Percentiles rank a stretch among this genome's conserved stretches.
These are phyloP conservation scores for Leccinum disarticulatum DNA, from an alignment of 768 basidiomycete species.

Conservation along the genomic window DNA sequence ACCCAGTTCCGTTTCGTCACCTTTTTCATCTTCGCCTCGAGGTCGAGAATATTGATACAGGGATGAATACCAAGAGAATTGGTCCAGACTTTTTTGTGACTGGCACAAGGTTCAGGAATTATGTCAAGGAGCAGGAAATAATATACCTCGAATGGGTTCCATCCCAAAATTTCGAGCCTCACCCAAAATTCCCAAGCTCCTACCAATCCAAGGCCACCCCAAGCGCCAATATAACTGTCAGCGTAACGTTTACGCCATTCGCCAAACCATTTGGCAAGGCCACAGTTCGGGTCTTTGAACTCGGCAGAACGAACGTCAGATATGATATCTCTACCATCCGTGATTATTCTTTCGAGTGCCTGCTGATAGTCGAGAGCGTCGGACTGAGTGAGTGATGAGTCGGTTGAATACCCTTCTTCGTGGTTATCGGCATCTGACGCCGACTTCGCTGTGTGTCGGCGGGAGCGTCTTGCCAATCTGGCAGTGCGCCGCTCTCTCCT, in stretches of 20 bases:
- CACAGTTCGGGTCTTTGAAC: conserved; percentile 76
- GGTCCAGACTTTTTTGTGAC: conserved; percentile 64
- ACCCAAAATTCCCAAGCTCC: conserved; percentile 95
- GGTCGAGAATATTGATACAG: conserved; percentile 69
- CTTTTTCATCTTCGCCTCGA: conserved; percentile 44
- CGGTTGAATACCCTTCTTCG: conserved; percentile 89
- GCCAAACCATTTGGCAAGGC: conserved; percentile 62
- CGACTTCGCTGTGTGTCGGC: conserved; percentile 38
- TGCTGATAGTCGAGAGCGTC: conserved; percentile 69
- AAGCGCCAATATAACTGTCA: conserved; percentile 86
- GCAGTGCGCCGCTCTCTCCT: conserved; percentile 59
- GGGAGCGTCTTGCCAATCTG: conserved; percentile 54
- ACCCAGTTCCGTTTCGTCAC: conserved; percentile 61
- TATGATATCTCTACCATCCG: conserved; percentile 57
- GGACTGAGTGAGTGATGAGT: conserved; percentile 63
- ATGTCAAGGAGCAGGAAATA: background rate
- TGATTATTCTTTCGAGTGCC: conserved; percentile 56
- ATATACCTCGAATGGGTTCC: conserved; percentile 83
- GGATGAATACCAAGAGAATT: conserved; percentile 80
- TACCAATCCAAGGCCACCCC: conserved; percentile 84
- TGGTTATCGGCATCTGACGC: conserved; percentile 22
- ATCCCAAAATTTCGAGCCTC: conserved; percentile 80
- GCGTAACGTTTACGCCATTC: conserved; percentile 75
- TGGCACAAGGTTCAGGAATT: conserved; percentile 10
- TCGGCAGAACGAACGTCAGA: conserved; percentile 83